Base-by-base conservation (phyloP, 2,329 filamentous ascomycete genomes). In the Monosporascus sp. region DNA sequence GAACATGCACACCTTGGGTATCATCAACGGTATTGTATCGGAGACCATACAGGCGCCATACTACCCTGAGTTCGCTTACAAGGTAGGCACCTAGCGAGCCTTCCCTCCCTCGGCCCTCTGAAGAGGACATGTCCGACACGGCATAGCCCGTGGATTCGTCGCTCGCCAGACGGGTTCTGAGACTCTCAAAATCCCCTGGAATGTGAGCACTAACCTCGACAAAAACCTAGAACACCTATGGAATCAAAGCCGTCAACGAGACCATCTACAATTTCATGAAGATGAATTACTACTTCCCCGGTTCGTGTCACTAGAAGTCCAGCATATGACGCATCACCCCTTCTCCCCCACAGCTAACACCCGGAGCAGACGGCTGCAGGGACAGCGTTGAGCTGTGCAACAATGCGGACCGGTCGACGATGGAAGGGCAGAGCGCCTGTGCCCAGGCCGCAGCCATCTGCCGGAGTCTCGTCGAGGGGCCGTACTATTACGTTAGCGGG, bases 221-320 rank as follows among this genome's bases (percentile, higher is more conserved):
- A n/a, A 25, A 25, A 20, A n/a, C 11, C 6, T 25, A 45, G 42
- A 45, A 45, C 42, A 45, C 42, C 9, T 45, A 45, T 15, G 52
- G 52, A 8, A 51, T 54, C 14, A 20, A 71, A 55, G 65, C 68
- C 1, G 69, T 79, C 59, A 83, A 84, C 57, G 77, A 83, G 22
- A 81, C 79, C 3, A 75, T 83, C 5, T 83, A 83, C 64, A 74
- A 77, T 52, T 83, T 80, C 59, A 79, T 79, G 67, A 81, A 78
- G 54, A 80, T 81, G 59, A 63, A 60, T 41, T 66, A 61, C 52
- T 72, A 74, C 51, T 67, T 66, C 50, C 57, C 60, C 1, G 58
- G 50, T 47, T 24, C 11, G 50, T 38, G 3, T 17, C 68, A 68
- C 22, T 25, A 37, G 3, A 17, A 25, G 14, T 31, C n/a, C 11